Conservation (phyloP, 148 eudicot species). For the Diospyros kaki region DNA sequence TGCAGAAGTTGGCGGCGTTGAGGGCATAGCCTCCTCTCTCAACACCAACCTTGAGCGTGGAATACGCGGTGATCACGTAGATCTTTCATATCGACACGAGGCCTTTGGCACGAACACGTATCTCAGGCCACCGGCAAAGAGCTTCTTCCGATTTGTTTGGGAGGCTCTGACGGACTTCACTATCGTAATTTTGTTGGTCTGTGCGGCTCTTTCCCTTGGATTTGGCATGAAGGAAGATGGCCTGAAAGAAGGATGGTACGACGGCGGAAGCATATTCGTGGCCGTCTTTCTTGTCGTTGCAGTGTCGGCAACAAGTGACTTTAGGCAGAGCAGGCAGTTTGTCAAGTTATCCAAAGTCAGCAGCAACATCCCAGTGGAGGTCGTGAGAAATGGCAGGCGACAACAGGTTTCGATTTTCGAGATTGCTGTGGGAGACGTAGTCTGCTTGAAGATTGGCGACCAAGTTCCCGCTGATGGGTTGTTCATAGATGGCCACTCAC, state of each 20-base stretch:
- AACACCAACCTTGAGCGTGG: no score
- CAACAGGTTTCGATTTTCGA: conserved; percentile 4
- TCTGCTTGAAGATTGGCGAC: conserved; percentile 7
- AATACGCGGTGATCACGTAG: no score
- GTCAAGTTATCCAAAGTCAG: conserved; percentile 5
- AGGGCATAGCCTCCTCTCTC: no score
- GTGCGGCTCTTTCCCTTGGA: no score
- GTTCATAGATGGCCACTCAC: conserved; percentile 9
- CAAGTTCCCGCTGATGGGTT: conserved; percentile 13
- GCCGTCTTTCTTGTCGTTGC: conserved; percentile 4
- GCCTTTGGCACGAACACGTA: no score
- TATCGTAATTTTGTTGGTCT: no score
- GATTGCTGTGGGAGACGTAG: background rate
- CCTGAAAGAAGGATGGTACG: conserved; percentile 26
- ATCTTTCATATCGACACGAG: no score
- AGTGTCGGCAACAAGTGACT: background rate
- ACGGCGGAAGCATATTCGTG: conserved; percentile 25
- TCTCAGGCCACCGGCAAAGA: no score
- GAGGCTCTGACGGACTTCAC: no score
- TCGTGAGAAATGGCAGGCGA: background rate
- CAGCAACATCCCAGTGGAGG: background rate
- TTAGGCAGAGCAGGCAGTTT: conserved; percentile 3
- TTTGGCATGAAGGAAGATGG: conserved; percentile 13
- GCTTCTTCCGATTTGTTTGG: no score
- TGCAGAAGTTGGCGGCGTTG: background rate